Evolutionary conservation across 345 rosid genomes (phyloP), one percentile per base, ranked within the genome.

Genomic region (Populus pruinosa): DNA sequence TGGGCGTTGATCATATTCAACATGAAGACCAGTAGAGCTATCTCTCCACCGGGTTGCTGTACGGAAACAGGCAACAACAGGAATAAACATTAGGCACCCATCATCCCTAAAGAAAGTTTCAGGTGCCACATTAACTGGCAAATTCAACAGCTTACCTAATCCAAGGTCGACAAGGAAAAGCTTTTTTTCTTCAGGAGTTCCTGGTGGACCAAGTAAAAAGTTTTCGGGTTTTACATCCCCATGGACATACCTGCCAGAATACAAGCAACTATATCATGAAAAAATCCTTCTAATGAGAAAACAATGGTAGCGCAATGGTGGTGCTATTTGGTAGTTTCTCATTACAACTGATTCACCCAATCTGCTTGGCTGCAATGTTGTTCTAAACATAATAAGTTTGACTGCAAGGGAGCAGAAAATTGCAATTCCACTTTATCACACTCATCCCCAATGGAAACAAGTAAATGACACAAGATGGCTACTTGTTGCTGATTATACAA

Each of bases 191-290:
- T 93, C 98, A 65, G 88, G 87, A 62, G 96, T 88, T 84, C 96
- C 93, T 0, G 94, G 89, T 49, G 92, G 85, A 33, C 99, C 99
- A 80, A 96, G 96, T 87, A 96, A 87, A 77, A 96, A 93, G 78
- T 96, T 96, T 88, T 93, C 98, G 31, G 99, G 99, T 79, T 96
- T 96, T 14, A 96, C 96, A 88, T 96, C 99, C 64, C 99, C 99
- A 70, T 96, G 99, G 73, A 92, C 97, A 84, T 89, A 96, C 84
- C 99, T 96, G 89, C 84, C 70, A 70, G 59, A 74, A 49, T 21
- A 80, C 41, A 76, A 84, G 64, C 75, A 84, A 31, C 35, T 36
- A 59, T 71, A 76, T 79, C 18, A 77, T 25, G 74, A 71, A 44
- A 25, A 47, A 43, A 25, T 53, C 44, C 23, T 27, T 11, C n/a